Base-by-base conservation (phyloP, 2,329 filamentous ascomycete genomes). In the Exophiala viscosa region DNA sequence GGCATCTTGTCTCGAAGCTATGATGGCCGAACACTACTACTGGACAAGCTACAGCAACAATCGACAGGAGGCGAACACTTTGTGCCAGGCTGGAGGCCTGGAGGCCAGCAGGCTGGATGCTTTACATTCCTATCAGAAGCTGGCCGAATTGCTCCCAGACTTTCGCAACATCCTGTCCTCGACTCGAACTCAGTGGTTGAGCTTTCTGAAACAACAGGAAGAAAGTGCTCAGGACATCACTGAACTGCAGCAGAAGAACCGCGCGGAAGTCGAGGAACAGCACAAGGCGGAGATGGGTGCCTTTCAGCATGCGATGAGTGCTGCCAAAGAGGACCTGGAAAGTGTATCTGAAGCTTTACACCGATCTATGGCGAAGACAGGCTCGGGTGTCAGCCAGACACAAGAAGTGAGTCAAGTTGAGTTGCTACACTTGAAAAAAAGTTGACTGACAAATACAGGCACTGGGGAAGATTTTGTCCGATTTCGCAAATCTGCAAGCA, bases 41-140 rank as follows among this genome's bases (percentile, higher is more conserved):
- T 86, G 83, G 82, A 84, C 76, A 1, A 85, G 81, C 18, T 87
- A 83, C 69, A 81, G 79, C 59, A 84, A 83, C 65, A 80, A 75
- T 52, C 73, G 76, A 50, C 80, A 84, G 50, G 82, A 83, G 58
- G 82, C 82, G 2, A 70, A 81, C 39, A 68, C 82, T 14, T 80
- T 86, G 60, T 87, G 84, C 58, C 77, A 83, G 56, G 81, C 82
- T 23, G 77, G 79, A 38, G 76, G 50, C 9, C 44, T 59, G 7
- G 56, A 59, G 18, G 48, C 56, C 10, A 50, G 46, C 13, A 50
- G 47, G 41, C 31, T 56, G 32, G 56, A 59, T 36, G 53, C 56
- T n/a, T 50, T 59, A 40, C 50, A 48, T 8, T 59, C 56, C 5
- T 59, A 56, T 14, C 46, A 52, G 23, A 55, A 55, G 34, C 56